Evolutionary conservation across 768 basidiomycete genomes (phyloP).

Genomic region (Jaapia argillacea): DNA sequence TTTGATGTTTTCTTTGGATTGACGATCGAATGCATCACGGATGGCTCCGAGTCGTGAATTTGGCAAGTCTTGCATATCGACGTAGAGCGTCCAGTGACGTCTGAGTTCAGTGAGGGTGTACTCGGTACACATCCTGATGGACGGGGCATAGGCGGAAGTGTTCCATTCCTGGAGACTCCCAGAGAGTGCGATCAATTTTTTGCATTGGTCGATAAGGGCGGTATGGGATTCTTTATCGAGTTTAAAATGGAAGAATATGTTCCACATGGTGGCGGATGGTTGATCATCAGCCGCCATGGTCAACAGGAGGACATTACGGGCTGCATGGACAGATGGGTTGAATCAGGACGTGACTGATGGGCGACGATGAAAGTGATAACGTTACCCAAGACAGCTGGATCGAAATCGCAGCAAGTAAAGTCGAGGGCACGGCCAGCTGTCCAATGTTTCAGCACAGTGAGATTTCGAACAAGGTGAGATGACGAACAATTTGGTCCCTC

Average conservation of each 20-base stretch:
- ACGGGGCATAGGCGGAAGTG: conserved; percentile 23
- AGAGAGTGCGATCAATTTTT: conserved; percentile 24
- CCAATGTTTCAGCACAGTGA: no score
- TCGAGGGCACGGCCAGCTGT: neutral
- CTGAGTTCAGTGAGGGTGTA: conserved; percentile 29
- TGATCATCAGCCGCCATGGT: conserved; percentile 29
- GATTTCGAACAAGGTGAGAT: no score
- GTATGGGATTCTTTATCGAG: conserved; percentile 26
- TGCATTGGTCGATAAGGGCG: conserved; percentile 27
- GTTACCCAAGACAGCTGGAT: neutral
- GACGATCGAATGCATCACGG: neutral
- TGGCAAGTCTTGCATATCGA: neutral
- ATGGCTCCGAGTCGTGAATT: conserved; percentile 3
- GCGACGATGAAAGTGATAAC: neutral
- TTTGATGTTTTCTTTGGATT: neutral
- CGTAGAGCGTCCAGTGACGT: conserved; percentile 26
- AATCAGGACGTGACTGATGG: neutral
- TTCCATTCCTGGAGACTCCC: conserved; percentile 27
- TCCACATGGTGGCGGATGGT: conserved; percentile 22
- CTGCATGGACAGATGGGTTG: conserved; percentile 21
- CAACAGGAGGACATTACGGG: conserved; percentile 37
- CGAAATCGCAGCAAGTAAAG: neutral
- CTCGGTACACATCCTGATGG: conserved; percentile 27
- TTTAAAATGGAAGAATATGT: conserved; percentile 39
- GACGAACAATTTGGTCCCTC: no score